Base-by-base conservation (phyloP, 768 basidiomycete species). In the Tricholoma bakamatsutake region DNA sequence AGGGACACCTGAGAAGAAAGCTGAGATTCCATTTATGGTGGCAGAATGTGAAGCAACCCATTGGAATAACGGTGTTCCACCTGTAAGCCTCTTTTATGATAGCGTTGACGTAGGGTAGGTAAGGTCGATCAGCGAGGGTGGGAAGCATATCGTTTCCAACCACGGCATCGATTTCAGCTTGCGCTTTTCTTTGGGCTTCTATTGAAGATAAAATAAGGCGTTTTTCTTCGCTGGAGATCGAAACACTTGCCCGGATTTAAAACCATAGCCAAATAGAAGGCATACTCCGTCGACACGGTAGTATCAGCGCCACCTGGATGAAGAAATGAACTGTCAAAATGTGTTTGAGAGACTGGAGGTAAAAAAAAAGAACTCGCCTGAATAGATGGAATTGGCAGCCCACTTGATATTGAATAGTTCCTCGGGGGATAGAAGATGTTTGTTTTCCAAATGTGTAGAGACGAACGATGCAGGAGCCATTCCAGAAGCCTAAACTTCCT, bases 141-240 rank as follows among this genome's bases (percentile, higher is more conserved):
- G 78, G 78, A 1, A 76, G 64, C 18, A 76, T 67, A 11, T 70
- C 71, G 5, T 56, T 59, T 1, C 71, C 74, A 50, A 76, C 63
- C 2, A 79, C 71, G 1, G 69, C 54, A 55, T 80, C 79, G 4
- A 84, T 71, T 60, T 84, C 84, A 15, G 68, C 73, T 56, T 81
- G 81, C 0, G 80, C 79, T 57, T 76, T 77, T 58, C 67, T 71
- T 64, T 79, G 76, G 8, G 82, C 77, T 2, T 80, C 77, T 69
- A 67, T 24, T 3, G 21, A 3, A 24, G 21, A 24, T 24, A 24
- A 24, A 3, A 24, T 24, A 24, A 24, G 21, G 21, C 1, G 21
- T 24, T 24, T 24, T 24, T 24, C 21, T 24, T 24, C 21, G 21
- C 21, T 24, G 21, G 21, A 24, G 3, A 24, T 24, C 30, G 18